These are phyloP conservation scores for Heracleum sosnowskyi DNA, from an alignment of 129 eudicot genomes.

Conservation along the genomic window DNA sequence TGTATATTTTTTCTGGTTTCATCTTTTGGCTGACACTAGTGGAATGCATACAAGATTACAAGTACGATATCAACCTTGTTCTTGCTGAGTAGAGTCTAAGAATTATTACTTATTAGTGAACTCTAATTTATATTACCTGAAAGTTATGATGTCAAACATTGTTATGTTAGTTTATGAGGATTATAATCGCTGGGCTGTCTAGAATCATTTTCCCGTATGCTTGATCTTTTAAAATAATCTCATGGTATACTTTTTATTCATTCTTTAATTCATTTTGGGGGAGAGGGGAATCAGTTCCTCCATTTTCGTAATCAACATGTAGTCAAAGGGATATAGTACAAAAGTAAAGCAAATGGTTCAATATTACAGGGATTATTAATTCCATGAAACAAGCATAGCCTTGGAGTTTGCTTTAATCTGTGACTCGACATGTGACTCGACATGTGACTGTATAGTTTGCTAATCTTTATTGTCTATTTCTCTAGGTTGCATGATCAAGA, in stretches of 20 bases:
- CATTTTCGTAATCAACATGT: too few relatives aligned
- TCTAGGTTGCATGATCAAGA: conserved; percentile 62
- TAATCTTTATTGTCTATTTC: background rate
- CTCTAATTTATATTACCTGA: background rate
- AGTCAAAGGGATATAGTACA: background rate
- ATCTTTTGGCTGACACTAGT: background rate
- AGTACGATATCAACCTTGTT: background rate
- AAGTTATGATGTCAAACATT: background rate
- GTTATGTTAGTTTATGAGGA: background rate
- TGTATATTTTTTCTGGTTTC: background rate
- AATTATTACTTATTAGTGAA: background rate
- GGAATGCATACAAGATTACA: background rate
- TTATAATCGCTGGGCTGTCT: background rate
- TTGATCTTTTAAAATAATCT: background rate
- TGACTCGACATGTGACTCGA: background rate
- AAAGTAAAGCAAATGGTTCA: background rate
- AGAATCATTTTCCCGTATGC: background rate
- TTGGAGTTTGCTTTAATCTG: background rate
- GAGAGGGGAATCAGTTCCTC: background rate
- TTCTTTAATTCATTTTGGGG: background rate
- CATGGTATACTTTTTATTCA: background rate
- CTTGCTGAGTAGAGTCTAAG: background rate
- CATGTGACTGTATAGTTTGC: background rate
- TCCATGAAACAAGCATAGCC: background rate
- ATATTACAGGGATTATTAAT: background rate